Evolutionary conservation across 768 basidiomycete genomes (phyloP).

Genomic region (Candolleomyces efflorescens): DNA sequence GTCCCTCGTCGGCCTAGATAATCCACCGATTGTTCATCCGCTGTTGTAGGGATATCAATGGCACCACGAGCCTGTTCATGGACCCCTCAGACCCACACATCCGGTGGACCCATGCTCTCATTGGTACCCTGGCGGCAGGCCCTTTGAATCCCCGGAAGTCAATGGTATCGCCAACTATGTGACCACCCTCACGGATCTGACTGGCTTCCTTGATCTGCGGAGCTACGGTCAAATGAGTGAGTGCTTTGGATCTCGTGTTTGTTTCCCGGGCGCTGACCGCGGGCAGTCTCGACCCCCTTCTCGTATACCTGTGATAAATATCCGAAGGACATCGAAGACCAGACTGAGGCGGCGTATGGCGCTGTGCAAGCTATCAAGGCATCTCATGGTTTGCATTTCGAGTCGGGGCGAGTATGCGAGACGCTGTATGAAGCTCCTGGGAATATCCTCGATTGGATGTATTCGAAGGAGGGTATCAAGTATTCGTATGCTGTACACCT

Average conservation of each 20-base stretch:
- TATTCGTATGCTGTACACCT: conserved; percentile 31
- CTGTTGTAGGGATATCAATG: conserved; percentile 64
- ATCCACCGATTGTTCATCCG: too few species aligned
- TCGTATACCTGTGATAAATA: conserved; percentile 62
- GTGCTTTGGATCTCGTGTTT: conserved; percentile 20
- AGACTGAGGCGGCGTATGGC: conserved; percentile 67
- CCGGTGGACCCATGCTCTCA: conserved; percentile 61
- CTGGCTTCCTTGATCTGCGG: conserved; percentile 70
- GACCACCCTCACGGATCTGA: conserved; percentile 44
- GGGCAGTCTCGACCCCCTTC: conserved; percentile 72
- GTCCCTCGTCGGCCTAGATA: conserved; percentile 9
- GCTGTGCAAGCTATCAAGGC: conserved; percentile 53
- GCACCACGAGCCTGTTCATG: conserved; percentile 29
- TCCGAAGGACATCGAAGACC: conserved; percentile 71
- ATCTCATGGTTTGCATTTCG: conserved; percentile 52
- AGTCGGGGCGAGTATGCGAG: conserved; percentile 25
- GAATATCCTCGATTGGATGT: conserved; percentile 35
- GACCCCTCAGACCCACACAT: conserved; percentile 17
- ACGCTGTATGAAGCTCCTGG: conserved; percentile 32
- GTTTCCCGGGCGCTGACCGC: background rate
- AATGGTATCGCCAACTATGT: conserved; percentile 72
- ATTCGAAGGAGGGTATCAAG: conserved; percentile 25
- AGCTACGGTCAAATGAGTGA: conserved; percentile 82
- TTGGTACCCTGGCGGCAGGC: conserved; percentile 68
- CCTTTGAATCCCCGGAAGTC: conserved; percentile 77